Base-by-base conservation (phyloP, 768 basidiomycete genomes). In the Tricholoma terreum region DNA sequence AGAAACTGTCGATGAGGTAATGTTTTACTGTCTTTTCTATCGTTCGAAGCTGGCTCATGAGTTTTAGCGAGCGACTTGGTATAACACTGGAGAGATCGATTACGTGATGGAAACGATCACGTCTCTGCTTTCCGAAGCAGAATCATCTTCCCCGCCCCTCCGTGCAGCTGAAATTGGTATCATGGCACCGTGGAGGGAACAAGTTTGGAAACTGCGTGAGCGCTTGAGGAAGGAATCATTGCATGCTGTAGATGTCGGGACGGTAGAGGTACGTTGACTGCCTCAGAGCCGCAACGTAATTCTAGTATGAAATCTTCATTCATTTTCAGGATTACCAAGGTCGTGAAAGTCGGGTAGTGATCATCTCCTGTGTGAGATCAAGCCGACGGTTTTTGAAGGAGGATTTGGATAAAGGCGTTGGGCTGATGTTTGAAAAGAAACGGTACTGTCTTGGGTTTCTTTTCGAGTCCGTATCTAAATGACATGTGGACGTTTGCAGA, bases 151-250 rank as follows among this genome's bases (percentile, higher is more conserved):
- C 2, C 80, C 80, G n/a, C 73, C 72, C 1, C 66, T 81, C 6
- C 66, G 67, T 42, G 65, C 76, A 10, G 67, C 65, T 10, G 72
- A 81, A 35, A 80, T 82, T 51, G 79, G 80, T 0, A 73, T 81
- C 6, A 81, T 82, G 77, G 75, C 81, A 0, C 76, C 80, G 1
- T 81, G 79, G 75, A 73, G 81, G 53, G 79, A 78, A 57, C 80
- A 82, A 49, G 80, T 82, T 0, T 80, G 79, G 79, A 77, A 76
- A 57, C 63, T 81, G 33, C 75, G 80, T 62, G 77, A 79, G 54
- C 65, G 68, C 48, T 60, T 82, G 58, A 73, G 80, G 55, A 72
- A 75, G 54, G 75, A 75, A 35, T 66, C 65, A 31, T 62, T 79
- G 46, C 64, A 66, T 59, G 73, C 72, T 9, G 79, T 82, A 12